A percentile compares a stretch with the other conserved stretches of the same genome.
These are phyloP conservation scores for Limonium bicolor DNA, from an alignment of 148 eudicot genomes.

Conservation along the genomic window DNA sequence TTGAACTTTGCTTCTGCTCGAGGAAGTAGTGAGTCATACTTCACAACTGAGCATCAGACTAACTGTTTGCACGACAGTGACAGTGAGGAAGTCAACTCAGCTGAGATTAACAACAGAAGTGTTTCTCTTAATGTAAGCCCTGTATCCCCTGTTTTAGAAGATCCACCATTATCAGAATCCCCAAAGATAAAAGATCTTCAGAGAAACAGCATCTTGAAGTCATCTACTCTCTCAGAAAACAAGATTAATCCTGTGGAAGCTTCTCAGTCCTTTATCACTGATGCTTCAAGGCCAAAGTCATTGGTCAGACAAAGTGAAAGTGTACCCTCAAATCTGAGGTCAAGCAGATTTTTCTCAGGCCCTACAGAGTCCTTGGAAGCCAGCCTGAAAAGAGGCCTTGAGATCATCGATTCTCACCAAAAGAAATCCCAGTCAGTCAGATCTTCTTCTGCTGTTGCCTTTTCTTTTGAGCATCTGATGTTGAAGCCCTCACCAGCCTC, in stretches of 20 bases:
- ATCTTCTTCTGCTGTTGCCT: constrained; percentile 47
- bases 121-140: constrained; percentile 20
- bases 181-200: constrained; percentile 49
- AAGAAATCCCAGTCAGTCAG: constrained; percentile 37
- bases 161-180: constrained; percentile 66
- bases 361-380: constrained; percentile 79
- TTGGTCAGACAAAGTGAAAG: constrained; percentile 29
- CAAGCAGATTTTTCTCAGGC: constrained; percentile 60
- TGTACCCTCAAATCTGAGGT: constrained; percentile 52
- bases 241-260: constrained; percentile 20
- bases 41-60: constrained; percentile 58
- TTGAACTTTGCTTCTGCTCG: constrained; percentile 34
- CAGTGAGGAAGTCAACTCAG: constrained; percentile 38
- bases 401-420: constrained; percentile 72
- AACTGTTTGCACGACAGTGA: constrained; percentile 61
- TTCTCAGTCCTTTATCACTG: constrained; percentile 24
- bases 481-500: constrained; percentile 50
- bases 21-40: constrained; percentile 53
- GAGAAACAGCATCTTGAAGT: constrained; percentile 36
- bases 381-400: constrained; percentile 76
- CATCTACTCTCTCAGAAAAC: constrained; percentile 27
- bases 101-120: constrained; percentile 16
- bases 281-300: constrained; percentile 12
- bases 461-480: constrained; percentile 84
- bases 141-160: constrained; percentile 39